Conservation (phyloP, 2,329 filamentous ascomycete genomes). For the Triangularia verruculosa region DNA sequence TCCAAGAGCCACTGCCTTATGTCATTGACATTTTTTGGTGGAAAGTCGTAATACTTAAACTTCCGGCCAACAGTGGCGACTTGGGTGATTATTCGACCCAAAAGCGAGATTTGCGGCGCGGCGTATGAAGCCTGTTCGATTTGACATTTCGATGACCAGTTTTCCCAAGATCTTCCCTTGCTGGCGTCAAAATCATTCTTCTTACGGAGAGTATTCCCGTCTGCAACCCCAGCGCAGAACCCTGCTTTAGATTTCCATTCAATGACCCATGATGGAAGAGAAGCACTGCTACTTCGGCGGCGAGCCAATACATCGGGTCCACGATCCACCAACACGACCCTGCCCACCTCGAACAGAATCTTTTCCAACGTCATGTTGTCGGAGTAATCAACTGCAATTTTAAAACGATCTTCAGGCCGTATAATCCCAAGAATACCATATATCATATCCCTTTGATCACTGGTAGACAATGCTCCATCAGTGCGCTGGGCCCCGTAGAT, state of each 20-base stretch:
- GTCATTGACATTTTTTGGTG: neutral
- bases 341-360: conserved; percentile 4
- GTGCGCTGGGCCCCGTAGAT: too few relatives aligned
- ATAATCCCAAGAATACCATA: neutral
- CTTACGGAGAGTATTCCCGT: neutral
- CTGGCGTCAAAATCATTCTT: conserved; percentile 1
- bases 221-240: neutral
- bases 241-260: conserved; percentile 14
- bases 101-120: conserved; percentile 1
- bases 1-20: neutral
- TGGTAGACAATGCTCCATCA: too few relatives aligned
- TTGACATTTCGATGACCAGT: conserved; percentile 2
- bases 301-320: neutral
- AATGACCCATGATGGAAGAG: neutral
- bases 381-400: conserved; percentile 11
- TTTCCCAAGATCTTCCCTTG: neutral
- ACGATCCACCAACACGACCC: neutral
- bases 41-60: neutral
- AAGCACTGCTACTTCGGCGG: neutral
- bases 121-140: neutral
- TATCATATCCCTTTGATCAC: neutral
- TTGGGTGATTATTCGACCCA: neutral
- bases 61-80: neutral
- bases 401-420: neutral
- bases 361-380: conserved; percentile 2